Conservation (phyloP, 305 asterid genomes). For the Caryopteris hybrid region DNA sequence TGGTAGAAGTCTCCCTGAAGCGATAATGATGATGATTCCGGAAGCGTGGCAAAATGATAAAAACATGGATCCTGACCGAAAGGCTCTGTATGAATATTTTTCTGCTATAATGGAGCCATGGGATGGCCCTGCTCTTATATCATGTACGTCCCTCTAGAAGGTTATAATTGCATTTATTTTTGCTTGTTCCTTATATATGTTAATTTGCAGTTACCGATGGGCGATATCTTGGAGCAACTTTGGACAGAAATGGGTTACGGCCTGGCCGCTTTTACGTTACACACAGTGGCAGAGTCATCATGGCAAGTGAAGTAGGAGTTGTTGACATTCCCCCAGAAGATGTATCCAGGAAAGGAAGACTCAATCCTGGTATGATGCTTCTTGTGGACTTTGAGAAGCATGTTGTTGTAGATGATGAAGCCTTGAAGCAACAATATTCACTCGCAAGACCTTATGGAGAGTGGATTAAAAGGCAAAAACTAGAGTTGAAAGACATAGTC, state of each 20-base stretch:
- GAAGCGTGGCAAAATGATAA: constrained; percentile 99
- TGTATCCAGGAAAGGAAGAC: constrained; percentile 93
- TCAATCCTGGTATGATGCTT: constrained; percentile 99
- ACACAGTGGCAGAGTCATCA: constrained; percentile 94
- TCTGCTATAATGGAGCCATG: constrained; percentile 99
- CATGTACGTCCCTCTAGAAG: constrained; percentile 52
- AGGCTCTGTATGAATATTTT: constrained; percentile 87
- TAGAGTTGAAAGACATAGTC: constrained; percentile 82
- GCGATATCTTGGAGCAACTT: constrained; percentile 96
- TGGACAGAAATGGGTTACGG: constrained; percentile 96
- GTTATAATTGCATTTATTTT: constrained; percentile 1
- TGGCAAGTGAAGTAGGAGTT: constrained; percentile 99
- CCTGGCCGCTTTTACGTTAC: constrained; percentile 98
- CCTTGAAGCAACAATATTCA: constrained; percentile 93
- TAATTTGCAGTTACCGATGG: constrained; percentile 94
- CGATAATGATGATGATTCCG: constrained; percentile 99
- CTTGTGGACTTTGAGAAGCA: constrained; percentile 99
- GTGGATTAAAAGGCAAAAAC: constrained; percentile 86
- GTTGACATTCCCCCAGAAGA: constrained; percentile 98
- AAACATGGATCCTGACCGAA: constrained; percentile 90
- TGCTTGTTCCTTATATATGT: constrained; percentile 19
- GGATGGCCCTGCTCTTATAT: constrained; percentile 99
- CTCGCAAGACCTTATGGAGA: constrained; percentile 87
- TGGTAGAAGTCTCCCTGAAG: constrained; percentile 99
- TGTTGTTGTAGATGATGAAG: constrained; percentile 94